Percentiles rank a stretch among this genome's conserved stretches.
These are phyloP conservation scores for Kokia cookei DNA, from an alignment of 441 rosid species.

Conservation along the genomic window DNA sequence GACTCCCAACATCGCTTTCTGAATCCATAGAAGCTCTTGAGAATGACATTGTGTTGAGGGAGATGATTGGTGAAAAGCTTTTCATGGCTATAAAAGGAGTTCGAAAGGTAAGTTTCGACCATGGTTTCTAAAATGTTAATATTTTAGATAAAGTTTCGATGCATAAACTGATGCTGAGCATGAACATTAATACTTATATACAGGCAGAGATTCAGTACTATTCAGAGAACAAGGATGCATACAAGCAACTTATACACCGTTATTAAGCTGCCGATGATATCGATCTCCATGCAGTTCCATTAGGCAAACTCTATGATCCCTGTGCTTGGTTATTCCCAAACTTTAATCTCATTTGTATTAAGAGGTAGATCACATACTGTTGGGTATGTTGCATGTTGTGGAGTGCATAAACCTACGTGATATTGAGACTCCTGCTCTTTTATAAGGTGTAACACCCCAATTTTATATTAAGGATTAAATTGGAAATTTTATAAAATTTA, in stretches of 20 bases:
- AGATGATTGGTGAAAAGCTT: slow-evolving; percentile 70
- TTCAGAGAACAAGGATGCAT: slow-evolving; percentile 49
- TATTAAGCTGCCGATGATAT: slow-evolving; percentile 26
- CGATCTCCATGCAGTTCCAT: neutral
- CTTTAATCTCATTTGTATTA: too few species aligned
- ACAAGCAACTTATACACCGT: slow-evolving; percentile 80
- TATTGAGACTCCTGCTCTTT: too few species aligned
- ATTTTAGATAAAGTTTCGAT: neutral
- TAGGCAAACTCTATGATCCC: neutral
- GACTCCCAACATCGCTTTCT: slow-evolving; percentile 64
- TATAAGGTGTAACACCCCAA: too few species aligned
- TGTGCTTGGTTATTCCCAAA: neutral
- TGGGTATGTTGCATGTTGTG: too few species aligned
- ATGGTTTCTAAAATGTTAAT: neutral
- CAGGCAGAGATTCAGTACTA: slow-evolving; percentile 82
- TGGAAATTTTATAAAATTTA: too few species aligned
- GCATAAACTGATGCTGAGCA: neutral
- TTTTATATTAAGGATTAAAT: too few species aligned
- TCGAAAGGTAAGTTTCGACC: slow-evolving; percentile 56
- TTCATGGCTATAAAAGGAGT: slow-evolving; percentile 65
- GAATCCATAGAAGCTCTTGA: slow-evolving; percentile 72
- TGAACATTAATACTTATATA: slow-evolving; percentile 6
- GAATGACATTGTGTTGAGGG: slow-evolving; percentile 45
- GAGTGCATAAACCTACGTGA: too few species aligned
- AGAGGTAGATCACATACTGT: too few species aligned